phyloP scores from a whole-genome alignment of 2,329 filamentous ascomycete species.

The Piedraia hortae region DNA sequence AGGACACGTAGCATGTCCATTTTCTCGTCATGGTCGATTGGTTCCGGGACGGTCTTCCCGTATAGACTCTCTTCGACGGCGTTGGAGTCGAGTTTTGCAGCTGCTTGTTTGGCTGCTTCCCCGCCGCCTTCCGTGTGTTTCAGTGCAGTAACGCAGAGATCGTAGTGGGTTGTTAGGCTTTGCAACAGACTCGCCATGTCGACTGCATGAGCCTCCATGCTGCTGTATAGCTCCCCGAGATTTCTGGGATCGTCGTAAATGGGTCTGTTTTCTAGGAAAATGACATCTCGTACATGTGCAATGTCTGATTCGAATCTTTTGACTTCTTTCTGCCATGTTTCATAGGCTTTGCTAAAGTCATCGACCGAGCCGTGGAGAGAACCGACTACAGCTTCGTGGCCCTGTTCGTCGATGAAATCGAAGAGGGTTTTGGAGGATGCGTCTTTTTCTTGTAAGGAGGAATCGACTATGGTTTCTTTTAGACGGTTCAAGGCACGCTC shows the following conservation, averaged over 20 bases:
- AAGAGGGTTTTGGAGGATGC: conserved; percentile 28
- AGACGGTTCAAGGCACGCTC: conserved; percentile 39
- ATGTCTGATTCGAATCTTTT: conserved; percentile 50
- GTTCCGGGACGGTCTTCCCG: conserved; percentile 24
- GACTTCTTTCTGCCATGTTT: conserved; percentile 25
- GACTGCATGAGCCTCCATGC: conserved; percentile 45
- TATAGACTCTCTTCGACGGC: conserved; percentile 34
- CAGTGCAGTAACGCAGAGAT: conserved; percentile 74
- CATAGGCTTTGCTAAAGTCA: conserved; percentile 40
- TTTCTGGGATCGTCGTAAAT: conserved; percentile 10
- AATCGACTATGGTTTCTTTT: conserved; percentile 34
- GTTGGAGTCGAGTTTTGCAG: conserved; percentile 11
- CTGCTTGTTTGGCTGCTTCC: conserved; percentile 17
- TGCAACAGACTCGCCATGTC: conserved; percentile 59
- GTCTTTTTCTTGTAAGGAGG: conserved; percentile 19
- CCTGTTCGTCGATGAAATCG: conserved; percentile 50
- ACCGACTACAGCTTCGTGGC: conserved; percentile 36
- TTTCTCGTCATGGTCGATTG: conserved; percentile 48
- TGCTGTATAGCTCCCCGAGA: conserved; percentile 20
- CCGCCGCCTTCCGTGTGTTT: conserved; percentile 50
- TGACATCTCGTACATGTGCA: conserved; percentile 20
- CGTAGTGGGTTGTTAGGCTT: conserved; percentile 65
- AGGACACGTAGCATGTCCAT: conserved; percentile 64
- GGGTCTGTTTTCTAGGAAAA: conserved; percentile 9
- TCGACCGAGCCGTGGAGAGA: conserved; percentile 43